phyloP scores from a whole-genome alignment of 345 rosid genomes.

The Populus tremula region DNA sequence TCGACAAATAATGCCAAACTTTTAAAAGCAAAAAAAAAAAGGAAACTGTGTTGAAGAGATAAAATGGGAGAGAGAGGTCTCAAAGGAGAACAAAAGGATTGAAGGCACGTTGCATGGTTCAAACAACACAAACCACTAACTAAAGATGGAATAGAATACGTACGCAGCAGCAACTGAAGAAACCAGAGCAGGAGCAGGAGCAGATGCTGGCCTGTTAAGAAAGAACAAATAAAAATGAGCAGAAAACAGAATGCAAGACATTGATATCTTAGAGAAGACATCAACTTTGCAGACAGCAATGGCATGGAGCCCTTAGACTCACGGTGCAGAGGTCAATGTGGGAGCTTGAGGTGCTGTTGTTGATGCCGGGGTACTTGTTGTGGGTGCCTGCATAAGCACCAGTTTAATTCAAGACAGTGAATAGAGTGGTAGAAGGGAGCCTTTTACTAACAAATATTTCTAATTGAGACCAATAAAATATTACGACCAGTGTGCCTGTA shows the following conservation, averaged over 20 bases:
- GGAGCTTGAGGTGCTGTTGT: conserved; percentile 44
- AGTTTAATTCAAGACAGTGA: neutral
- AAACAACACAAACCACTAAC: neutral
- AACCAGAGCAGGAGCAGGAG: conserved; percentile 24
- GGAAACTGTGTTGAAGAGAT: neutral
- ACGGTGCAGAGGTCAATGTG: conserved; percentile 39
- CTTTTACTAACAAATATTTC: neutral
- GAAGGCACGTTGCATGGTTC: neutral
- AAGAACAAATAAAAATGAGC: neutral
- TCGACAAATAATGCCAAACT: neutral
- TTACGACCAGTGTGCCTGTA: neutral
- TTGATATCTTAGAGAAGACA: neutral
- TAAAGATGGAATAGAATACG: conserved; percentile 6
- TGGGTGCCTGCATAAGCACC: conserved; percentile 43
- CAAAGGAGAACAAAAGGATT: neutral
- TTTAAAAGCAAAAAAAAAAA: neutral
- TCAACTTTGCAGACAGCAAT: neutral
- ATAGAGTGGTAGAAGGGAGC: neutral
- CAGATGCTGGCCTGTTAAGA: conserved; percentile 35
- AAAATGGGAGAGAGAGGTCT: neutral
- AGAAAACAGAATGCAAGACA: neutral
- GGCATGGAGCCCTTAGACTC: conserved; percentile 20
- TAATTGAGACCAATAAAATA: neutral
- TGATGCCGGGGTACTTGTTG: conserved; percentile 36
- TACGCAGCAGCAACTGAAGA: conserved; percentile 27